A percentile compares a stretch with the other conserved stretches of the same genome.
These are phyloP conservation scores for Bothia castanella DNA, from an alignment of 1,284 basidiomycete species.

Conservation along the genomic window DNA sequence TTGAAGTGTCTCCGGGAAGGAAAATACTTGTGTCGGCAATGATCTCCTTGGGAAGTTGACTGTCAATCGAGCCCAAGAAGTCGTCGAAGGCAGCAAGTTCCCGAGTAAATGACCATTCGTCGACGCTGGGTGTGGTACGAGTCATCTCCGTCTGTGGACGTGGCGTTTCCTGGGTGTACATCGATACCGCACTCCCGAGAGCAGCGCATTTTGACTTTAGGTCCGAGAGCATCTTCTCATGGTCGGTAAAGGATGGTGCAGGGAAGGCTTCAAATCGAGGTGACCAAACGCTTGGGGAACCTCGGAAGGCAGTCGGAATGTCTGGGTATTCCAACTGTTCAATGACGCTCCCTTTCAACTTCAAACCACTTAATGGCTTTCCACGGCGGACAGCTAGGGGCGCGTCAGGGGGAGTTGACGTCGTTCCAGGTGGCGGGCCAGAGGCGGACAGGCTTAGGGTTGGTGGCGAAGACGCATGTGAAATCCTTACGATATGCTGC, in stretches of 20 bases:
- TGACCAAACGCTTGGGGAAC: conserved; percentile 48
- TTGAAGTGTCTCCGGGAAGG: conserved; percentile 12
- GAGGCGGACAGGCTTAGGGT: background rate
- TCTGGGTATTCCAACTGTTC: conserved; percentile 46
- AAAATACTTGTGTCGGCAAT: conserved; percentile 10
- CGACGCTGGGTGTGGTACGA: conserved; percentile 8
- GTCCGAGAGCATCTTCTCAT: conserved; percentile 54
- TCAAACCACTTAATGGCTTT: conserved; percentile 42
- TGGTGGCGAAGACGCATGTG: background rate
- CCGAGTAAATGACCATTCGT: conserved; percentile 26
- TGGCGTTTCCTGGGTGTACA: conserved; percentile 17
- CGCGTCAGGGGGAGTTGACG: conserved; percentile 21
- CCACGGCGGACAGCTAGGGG: conserved; percentile 53
- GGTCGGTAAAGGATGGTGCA: conserved; percentile 36
- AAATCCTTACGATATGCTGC: conserved; percentile 2
- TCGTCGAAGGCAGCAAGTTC: conserved; percentile 19
- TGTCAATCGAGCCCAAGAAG: conserved; percentile 4
- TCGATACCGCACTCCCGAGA: conserved; percentile 20
- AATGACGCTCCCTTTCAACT: conserved; percentile 31
- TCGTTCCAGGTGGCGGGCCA: background rate
- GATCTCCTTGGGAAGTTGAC: conserved; percentile 1
- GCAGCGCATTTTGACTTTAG: conserved; percentile 42
- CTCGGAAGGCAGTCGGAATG: conserved; percentile 60
- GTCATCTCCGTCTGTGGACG: background rate
- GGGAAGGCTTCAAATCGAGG: conserved; percentile 36